These are phyloP conservation scores for Microdochium nivale DNA, from an alignment of 2,329 filamentous ascomycete species.

Conservation along the genomic window DNA sequence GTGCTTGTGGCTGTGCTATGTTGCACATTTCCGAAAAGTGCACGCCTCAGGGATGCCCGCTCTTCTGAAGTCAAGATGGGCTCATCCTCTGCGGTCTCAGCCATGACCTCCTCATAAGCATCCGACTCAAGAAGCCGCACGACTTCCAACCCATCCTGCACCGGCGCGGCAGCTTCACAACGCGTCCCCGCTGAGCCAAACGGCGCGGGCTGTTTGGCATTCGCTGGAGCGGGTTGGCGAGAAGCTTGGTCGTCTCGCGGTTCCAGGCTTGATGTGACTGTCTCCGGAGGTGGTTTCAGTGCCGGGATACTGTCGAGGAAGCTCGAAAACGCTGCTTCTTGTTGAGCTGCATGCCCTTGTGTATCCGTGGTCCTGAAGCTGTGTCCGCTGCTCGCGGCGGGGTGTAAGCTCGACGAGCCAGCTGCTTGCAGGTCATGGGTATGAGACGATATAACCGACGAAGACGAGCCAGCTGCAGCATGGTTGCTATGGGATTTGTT, in stretches of 20 bases:
- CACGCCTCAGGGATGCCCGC: conserved; percentile 10
- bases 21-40: conserved; percentile 12
- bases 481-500: background rate
- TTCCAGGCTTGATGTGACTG: background rate
- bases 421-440: background rate
- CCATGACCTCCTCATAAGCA: conserved; percentile 9
- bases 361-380: conserved; percentile 5
- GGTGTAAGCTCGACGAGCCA: background rate
- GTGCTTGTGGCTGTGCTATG: background rate
- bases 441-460: background rate
- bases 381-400: background rate
- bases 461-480: background rate
- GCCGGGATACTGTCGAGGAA: conserved; percentile 21
- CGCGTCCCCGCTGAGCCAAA: background rate
- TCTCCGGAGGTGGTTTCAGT: background rate
- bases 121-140: conserved; percentile 14
- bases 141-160: conserved; percentile 17
- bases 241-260: background rate
- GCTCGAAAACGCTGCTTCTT: conserved; percentile 25
- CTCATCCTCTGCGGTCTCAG: conserved; percentile 6
- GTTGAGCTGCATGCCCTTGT: conserved; percentile 16
- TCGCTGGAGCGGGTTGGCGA: too few relatives aligned
- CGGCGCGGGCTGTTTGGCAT: too few relatives aligned
- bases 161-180: conserved; percentile 1
- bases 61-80: conserved; percentile 9